A percentile compares a stretch with the other conserved stretches of the same genome.
phyloP scores from a whole-genome alignment of 2,329 filamentous ascomycete species.

The Pyrenochaeta sp. region DNA sequence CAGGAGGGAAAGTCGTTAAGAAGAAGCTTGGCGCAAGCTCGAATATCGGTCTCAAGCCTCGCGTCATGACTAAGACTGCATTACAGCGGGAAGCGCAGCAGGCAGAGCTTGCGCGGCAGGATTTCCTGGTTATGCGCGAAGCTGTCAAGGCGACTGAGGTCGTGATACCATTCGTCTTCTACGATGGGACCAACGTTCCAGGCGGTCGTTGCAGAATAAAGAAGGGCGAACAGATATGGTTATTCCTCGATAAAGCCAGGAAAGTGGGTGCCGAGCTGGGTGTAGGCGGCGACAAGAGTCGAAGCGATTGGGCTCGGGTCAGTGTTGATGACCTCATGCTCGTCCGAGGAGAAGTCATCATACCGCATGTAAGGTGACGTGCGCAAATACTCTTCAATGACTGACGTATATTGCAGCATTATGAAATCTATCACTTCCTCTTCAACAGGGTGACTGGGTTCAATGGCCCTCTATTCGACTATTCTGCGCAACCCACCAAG shows the following conservation, averaged over 20 bases:
- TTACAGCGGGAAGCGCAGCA: slow-evolving; percentile 81
- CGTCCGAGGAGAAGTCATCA: slow-evolving; percentile 87
- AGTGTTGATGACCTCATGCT: slow-evolving; percentile 96
- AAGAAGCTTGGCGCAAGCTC: slow-evolving; percentile 68
- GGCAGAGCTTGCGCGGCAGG: slow-evolving; percentile 75
- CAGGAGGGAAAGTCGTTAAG: slow-evolving; percentile 47
- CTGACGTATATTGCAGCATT: slow-evolving; percentile 70
- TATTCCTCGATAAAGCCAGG: slow-evolving; percentile 89
- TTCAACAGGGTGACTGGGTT: slow-evolving; percentile 83
- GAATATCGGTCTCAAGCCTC: slow-evolving; percentile 67
- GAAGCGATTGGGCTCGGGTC: slow-evolving; percentile 88
- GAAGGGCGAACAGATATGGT: slow-evolving; percentile 92
- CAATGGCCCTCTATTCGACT: slow-evolving; percentile 81
- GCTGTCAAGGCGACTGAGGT: slow-evolving; percentile 89
- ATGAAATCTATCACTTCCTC: slow-evolving; percentile 96
- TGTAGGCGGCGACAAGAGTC: slow-evolving; percentile 71
- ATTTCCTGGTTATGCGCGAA: slow-evolving; percentile 85
- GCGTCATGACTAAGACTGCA: slow-evolving; percentile 77
- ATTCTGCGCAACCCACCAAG: slow-evolving; percentile 62
- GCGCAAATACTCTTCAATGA: background rate
- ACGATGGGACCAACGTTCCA: slow-evolving; percentile 89
- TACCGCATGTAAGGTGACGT: slow-evolving; percentile 77
- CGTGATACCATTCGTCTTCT: slow-evolving; percentile 93
- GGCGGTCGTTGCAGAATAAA: slow-evolving; percentile 85
- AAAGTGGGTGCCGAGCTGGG: slow-evolving; percentile 88